phyloP scores from a whole-genome alignment of 2,329 filamentous ascomycete species.

The Parastagonospora avenae region DNA sequence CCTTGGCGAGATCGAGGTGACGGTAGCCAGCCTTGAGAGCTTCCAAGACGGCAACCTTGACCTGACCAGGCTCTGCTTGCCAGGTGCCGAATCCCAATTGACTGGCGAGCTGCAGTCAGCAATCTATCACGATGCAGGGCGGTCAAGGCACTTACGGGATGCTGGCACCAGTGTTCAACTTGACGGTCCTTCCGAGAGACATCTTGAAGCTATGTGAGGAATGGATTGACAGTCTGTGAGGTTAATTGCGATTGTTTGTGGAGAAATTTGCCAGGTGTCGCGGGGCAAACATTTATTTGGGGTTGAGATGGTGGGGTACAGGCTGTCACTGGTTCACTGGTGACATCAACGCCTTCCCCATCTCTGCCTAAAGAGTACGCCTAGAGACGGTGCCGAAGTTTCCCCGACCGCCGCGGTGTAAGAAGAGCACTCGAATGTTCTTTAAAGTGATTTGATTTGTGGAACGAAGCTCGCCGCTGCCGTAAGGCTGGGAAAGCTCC shows the following conservation, averaged over 20 bases:
- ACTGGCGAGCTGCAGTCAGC: constrained; percentile 64
- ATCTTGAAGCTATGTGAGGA: constrained; percentile 17
- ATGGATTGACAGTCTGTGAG: not conserved
- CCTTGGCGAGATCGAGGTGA: constrained; percentile 37
- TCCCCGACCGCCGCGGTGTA: too few relatives aligned
- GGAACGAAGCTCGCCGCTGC: too few relatives aligned
- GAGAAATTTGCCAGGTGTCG: too few relatives aligned
- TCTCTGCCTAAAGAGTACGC: too few relatives aligned
- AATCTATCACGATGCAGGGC: constrained; percentile 55
- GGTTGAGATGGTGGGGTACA: constrained; percentile 23
- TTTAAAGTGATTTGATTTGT: too few relatives aligned
- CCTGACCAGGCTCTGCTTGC: constrained; percentile 40
- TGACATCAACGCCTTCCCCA: constrained; percentile 15
- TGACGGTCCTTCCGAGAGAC: constrained; percentile 50
- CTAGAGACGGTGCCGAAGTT: too few relatives aligned
- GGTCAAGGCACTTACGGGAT: constrained; percentile 72
- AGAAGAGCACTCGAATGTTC: too few relatives aligned
- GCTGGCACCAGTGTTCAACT: constrained; percentile 70
- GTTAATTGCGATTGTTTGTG: constrained; percentile 3
- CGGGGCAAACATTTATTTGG: too few relatives aligned
- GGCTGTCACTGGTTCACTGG: constrained; percentile 17
- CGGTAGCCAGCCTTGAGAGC: constrained; percentile 39
- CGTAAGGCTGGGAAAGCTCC: too few relatives aligned
- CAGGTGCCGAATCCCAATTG: constrained; percentile 51
- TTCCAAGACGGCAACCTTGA: constrained; percentile 50